Evolutionary conservation across 73 alveolate species (phyloP).

Genomic region (Stentor coeruleus): DNA sequence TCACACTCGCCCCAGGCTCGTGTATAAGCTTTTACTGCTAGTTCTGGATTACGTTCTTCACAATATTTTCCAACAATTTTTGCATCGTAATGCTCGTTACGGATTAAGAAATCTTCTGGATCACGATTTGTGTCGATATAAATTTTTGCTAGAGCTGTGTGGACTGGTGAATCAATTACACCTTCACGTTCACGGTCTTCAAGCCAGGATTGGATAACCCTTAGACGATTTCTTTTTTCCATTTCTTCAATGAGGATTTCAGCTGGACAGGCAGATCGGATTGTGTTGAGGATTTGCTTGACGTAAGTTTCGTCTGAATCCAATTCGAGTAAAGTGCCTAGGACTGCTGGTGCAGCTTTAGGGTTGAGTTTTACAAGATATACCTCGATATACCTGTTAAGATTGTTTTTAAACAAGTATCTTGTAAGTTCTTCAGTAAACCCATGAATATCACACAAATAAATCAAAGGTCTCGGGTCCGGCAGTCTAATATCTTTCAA

Average conservation of each 20-base stretch:
- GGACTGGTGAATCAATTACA: constrained; percentile 94
- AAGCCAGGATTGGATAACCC: constrained; percentile 96
- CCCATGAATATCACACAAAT: constrained; percentile 98
- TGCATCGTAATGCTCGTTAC: constrained; percentile 97
- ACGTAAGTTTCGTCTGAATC: constrained; percentile 95
- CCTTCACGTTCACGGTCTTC: constrained; percentile 99
- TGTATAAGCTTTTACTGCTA: constrained; percentile 97
- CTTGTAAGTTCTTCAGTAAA: constrained; percentile 97
- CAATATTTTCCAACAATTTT: constrained; percentile 98
- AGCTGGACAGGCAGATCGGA: constrained; percentile 90
- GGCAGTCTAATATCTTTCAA: constrained; percentile 92
- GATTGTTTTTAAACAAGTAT: constrained; percentile 95
- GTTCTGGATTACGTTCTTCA: constrained; percentile 98
- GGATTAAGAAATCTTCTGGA: constrained; percentile 96
- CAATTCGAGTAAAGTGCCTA: constrained; percentile 95
- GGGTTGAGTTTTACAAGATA: constrained; percentile 93
- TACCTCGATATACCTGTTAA: constrained; percentile 96
- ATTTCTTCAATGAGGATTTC: constrained; percentile 94
- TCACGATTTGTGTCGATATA: constrained; percentile 92
- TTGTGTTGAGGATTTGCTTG: constrained; percentile 82
- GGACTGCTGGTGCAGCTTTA: constrained; percentile 95
- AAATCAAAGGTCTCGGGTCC: constrained; percentile 99
- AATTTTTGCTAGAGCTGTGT: constrained; percentile 97
- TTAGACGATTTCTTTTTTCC: constrained; percentile 93
- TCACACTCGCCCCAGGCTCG: constrained; percentile 99